Conservation (phyloP, 2,329 filamentous ascomycete genomes). For the Lojkania enalia region DNA sequence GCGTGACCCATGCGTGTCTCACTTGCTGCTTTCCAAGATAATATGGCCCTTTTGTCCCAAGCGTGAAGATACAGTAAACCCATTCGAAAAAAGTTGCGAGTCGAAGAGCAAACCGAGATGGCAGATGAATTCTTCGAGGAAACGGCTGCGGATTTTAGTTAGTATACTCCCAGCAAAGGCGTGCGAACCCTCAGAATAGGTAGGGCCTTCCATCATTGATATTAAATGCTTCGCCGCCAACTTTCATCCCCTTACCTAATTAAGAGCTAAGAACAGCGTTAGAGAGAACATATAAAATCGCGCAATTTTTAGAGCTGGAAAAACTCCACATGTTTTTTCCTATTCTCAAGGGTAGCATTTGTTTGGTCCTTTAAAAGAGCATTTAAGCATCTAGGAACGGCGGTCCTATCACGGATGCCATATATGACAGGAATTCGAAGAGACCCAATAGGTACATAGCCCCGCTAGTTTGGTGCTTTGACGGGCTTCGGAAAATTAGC, state of each 20-base stretch:
- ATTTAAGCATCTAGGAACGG: conserved; percentile 16
- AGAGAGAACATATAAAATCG: conserved; percentile 33
- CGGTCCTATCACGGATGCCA: conserved; percentile 11
- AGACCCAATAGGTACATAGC: conserved; percentile 12
- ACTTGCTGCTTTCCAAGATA: conserved; percentile 21
- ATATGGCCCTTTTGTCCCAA: conserved; percentile 19
- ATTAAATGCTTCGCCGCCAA: conserved; percentile 43
- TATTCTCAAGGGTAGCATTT: conserved; percentile 37
- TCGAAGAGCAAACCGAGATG: conserved; percentile 22
- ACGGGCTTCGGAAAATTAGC: conserved; percentile 12
- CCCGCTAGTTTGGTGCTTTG: conserved; percentile 9
- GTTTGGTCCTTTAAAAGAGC: conserved; percentile 18
- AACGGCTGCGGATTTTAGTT: conserved; percentile 19
- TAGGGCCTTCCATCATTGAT: conserved; percentile 39
- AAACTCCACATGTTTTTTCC: conserved; percentile 36
- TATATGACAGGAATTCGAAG: conserved; percentile 19
- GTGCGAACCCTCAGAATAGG: conserved; percentile 21
- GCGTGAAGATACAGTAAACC: conserved; percentile 22
- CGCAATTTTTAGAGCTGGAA: conserved; percentile 31
- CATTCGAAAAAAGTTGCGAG: conserved; percentile 31
- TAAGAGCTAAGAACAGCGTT: conserved; percentile 27
- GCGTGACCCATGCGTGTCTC: conserved; percentile 19
- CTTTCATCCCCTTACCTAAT: conserved; percentile 3
- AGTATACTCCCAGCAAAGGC: conserved; percentile 37
- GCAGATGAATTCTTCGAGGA: conserved; percentile 12